Evolutionary conservation across 768 basidiomycete species (phyloP).

Genomic region (Psilocybe azurescens): DNA sequence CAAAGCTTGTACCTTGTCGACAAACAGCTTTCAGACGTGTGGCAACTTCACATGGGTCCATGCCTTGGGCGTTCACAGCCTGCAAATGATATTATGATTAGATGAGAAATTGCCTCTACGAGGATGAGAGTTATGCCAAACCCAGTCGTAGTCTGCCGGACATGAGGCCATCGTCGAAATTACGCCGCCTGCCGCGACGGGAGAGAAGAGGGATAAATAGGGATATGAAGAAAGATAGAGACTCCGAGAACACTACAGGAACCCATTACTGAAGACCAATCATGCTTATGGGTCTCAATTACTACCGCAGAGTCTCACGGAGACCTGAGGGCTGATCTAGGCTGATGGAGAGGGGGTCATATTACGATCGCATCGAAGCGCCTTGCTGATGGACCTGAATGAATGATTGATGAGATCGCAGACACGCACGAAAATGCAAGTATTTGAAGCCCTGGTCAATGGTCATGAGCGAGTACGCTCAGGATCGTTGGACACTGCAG

Average conservation of each 20-base stretch:
- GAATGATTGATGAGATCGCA: background rate
- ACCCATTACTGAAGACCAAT: background rate
- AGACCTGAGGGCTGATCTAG: background rate
- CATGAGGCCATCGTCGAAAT: conserved; percentile 9
- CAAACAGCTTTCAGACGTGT: conserved; percentile 13
- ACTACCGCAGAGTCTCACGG: background rate
- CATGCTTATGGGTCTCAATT: background rate
- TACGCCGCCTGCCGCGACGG: background rate
- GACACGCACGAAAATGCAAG: background rate
- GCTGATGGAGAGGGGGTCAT: background rate
- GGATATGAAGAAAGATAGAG: background rate
- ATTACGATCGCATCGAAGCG: background rate
- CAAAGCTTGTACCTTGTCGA: background rate
- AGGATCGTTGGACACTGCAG: background rate
- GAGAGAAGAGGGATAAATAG: background rate
- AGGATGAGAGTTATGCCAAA: background rate
- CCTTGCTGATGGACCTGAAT: background rate
- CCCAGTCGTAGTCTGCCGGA: conserved; percentile 12
- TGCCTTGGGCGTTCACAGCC: conserved; percentile 16
- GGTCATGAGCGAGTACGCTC: background rate
- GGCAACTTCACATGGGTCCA: conserved; percentile 21
- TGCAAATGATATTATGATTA: background rate
- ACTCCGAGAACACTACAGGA: background rate
- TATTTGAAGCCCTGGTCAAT: background rate
- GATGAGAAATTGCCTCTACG: background rate